phyloP scores from a whole-genome alignment of 495 filamentous ascomycete species.

The Penicillium atrosanguineum region DNA sequence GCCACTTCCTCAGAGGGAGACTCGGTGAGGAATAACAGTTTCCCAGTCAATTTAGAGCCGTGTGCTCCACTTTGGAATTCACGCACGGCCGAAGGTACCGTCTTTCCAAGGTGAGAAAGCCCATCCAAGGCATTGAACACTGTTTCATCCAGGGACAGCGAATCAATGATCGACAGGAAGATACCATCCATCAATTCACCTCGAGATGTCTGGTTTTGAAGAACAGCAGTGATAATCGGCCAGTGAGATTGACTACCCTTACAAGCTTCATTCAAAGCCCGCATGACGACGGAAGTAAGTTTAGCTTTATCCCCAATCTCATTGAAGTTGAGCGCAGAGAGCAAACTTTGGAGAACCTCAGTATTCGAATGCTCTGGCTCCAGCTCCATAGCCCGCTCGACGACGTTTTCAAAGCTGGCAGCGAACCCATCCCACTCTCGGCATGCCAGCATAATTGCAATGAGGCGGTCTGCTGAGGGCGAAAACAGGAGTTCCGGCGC shows the following conservation, averaged over 20 bases:
- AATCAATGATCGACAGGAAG: conserved; percentile 37
- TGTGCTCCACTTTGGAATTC: conserved; percentile 42
- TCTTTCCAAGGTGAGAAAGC: conserved; percentile 36
- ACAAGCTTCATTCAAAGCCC: conserved; percentile 35
- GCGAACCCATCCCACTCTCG: conserved; percentile 41
- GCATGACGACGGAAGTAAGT: conserved; percentile 36
- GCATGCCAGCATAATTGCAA: conserved; percentile 39
- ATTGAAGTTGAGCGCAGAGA: conserved; percentile 40
- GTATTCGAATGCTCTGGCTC: conserved; percentile 40
- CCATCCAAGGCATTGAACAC: conserved; percentile 37
- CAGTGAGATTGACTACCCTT: conserved; percentile 40
- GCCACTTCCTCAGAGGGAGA: conserved; percentile 54
- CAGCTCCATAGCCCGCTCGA: conserved; percentile 37
- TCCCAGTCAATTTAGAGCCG: conserved; percentile 54
- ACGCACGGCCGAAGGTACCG: conserved; percentile 33
- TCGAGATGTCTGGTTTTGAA: conserved; percentile 44
- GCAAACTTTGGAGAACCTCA: conserved; percentile 38
- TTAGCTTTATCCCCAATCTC: conserved; percentile 34
- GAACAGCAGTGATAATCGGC: conserved; percentile 44
- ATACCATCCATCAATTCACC: conserved; percentile 41
- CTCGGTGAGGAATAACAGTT: conserved; percentile 56
- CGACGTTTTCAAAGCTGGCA: conserved; percentile 37
- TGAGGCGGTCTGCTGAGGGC: conserved; percentile 49
- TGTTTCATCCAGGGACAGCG: conserved; percentile 33
- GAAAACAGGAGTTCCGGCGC: conserved; percentile 52